These are phyloP conservation scores for Setaria italica DNA, from an alignment of 202 grass and related monocot species.

Conservation along the genomic window DNA sequence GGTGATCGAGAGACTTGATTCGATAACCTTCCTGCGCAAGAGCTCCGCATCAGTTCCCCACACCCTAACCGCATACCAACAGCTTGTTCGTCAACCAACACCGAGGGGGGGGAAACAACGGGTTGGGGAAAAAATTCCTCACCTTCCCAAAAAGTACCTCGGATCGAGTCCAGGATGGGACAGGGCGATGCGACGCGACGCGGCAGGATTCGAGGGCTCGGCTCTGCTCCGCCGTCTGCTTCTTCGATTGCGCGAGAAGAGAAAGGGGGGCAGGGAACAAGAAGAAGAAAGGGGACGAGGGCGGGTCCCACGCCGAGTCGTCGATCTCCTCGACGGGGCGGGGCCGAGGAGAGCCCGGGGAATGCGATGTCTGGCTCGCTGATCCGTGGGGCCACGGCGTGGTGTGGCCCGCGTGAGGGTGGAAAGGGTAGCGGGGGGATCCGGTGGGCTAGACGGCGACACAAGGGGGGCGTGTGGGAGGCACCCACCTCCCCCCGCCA, in stretches of 20 bases:
- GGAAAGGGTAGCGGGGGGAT: background rate
- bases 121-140: background rate
- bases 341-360: too few relatives aligned
- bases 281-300: conserved; percentile 5
- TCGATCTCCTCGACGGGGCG: background rate
- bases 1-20: background rate
- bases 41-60: conserved; percentile 23
- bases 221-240: background rate
- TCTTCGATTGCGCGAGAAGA: background rate
- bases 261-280: background rate
- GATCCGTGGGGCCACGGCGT: conserved; percentile 17
- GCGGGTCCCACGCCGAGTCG: background rate
- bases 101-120: background rate
- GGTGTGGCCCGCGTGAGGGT: background rate
- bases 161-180: background rate
- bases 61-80: background rate
- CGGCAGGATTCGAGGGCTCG: background rate
- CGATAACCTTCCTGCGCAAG: background rate
- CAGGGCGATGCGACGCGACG: background rate
- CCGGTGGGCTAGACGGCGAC: conserved; percentile 1
- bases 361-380: background rate
- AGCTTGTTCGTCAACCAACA: background rate
- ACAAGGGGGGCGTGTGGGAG: conserved; percentile 40
- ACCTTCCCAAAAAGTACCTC: background rate
- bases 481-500: conserved; percentile 30